Base-by-base conservation (phyloP, 1,284 basidiomycete species). In the Cutaneotrichosporon sp. region DNA sequence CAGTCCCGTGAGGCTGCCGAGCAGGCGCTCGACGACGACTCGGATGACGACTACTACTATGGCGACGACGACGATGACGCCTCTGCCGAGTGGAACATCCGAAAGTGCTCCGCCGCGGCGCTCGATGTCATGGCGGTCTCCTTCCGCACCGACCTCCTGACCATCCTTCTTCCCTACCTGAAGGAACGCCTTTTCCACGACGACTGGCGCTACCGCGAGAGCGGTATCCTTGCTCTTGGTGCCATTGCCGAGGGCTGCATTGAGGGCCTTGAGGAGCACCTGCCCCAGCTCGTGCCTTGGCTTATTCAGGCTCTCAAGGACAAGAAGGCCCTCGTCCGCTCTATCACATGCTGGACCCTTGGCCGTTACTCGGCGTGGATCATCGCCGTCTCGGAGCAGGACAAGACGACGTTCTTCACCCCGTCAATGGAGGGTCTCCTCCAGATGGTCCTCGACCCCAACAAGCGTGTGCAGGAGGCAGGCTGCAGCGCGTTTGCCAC, bases 211-310 rank as follows among this genome's bases (percentile, higher is more conserved):
- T 88, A 94, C 70, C 80, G 90, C 63, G 96, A 99, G 77, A 92
- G 90, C 65, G 94, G 90, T 20, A 94, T 99, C 61, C 79, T 99
- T 53, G 96, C 96, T 1, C 76, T 99, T 49, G 96, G 96, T 55
- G 96, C 96, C 13, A 93, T 99, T 81, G 96, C 96, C 17, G 96
- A 99, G 80, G 94, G 94, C 35, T 98, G 96, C 76, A 96, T 99
- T 65, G 88, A 90, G 58, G 88, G 88, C 20, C 88, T 99, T 59
- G 89, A 93, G 74, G 91, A 90, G 42, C 94, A 99, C 76, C 79
- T 99, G 39, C 85, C 90, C 15, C 89, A 88, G 39, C 81, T 99
- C 18, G 81, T 99, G 50, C 92, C 92, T 17, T 94, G 96, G 77
- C 79, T 98, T 46, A 87, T 97, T 71, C 87, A 84, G 63, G 90